Percentiles rank a stretch among this genome's conserved stretches.
Conservation (phyloP, 371 early-diverging fungal species). For the Mucor mucedo region DNA sequence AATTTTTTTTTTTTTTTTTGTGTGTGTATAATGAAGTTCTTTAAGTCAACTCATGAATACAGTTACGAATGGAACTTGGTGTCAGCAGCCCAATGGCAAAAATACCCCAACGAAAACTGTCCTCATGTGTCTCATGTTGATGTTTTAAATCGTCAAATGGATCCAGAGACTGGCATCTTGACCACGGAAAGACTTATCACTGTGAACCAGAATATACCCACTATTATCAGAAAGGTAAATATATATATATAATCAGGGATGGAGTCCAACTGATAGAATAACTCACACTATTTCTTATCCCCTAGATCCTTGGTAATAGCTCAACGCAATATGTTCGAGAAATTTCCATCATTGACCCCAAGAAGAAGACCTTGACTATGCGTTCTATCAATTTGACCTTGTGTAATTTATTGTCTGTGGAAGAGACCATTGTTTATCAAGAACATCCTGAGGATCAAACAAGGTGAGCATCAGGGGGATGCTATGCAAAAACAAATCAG, state of each 20-base stretch:
- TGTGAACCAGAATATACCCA: constrained; percentile 82
- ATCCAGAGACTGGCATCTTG: constrained; percentile 81
- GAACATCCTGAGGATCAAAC: constrained; percentile 51
- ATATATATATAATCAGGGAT: neutral
- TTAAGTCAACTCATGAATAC: constrained; percentile 67
- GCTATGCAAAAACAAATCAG: neutral
- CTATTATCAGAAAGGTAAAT: constrained; percentile 57
- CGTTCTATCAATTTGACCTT: constrained; percentile 73
- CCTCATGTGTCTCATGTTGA: constrained; percentile 91
- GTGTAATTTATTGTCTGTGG: constrained; percentile 75
- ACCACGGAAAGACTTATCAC: constrained; percentile 86
- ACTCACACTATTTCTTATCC: too few species aligned
- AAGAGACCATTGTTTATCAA: constrained; percentile 81
- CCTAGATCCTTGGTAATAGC: constrained; percentile 61
- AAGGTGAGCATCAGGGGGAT: constrained; percentile 31
- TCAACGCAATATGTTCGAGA: constrained; percentile 84
- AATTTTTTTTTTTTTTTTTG: neutral
- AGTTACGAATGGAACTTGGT: constrained; percentile 82
- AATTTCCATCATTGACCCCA: constrained; percentile 81
- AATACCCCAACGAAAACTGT: constrained; percentile 91
- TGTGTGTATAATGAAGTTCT: constrained; percentile 67
- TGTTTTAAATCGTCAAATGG: constrained; percentile 76
- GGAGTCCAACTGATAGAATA: too few species aligned
- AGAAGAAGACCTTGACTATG: constrained; percentile 68
- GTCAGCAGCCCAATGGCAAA: constrained; percentile 90